These are phyloP conservation scores for Candida parachauliodes DNA, from an alignment of 805 yeast species.

Conservation along the genomic window DNA sequence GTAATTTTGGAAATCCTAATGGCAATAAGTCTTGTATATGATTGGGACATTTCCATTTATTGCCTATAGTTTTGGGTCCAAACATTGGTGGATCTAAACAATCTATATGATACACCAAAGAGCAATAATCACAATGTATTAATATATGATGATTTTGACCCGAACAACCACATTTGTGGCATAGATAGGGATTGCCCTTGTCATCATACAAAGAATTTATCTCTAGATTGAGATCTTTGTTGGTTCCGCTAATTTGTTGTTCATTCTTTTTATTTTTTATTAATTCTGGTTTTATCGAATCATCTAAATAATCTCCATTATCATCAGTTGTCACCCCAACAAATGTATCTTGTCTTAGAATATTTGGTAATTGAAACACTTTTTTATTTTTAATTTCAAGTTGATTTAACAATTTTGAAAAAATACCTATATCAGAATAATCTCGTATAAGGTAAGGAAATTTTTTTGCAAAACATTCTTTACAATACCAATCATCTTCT, in stretches of 20 bases:
- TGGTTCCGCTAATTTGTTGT: constrained; percentile 32
- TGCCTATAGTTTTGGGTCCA: constrained; percentile 66
- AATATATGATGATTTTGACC: constrained; percentile 58
- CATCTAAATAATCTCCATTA: constrained; percentile 68
- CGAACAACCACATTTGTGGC: constrained; percentile 73
- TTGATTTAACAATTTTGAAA: constrained; percentile 63
- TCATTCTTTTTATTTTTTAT: constrained; percentile 33
- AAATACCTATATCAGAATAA: constrained; percentile 45
- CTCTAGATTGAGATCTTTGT: constrained; percentile 50
- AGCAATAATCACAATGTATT: constrained; percentile 79
- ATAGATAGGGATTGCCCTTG: constrained; percentile 63
- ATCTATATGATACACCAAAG: constrained; percentile 83
- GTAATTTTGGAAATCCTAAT: constrained; percentile 28
- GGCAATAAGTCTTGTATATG: constrained; percentile 59
- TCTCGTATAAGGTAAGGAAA: constrained; percentile 18
- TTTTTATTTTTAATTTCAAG: constrained; percentile 48
- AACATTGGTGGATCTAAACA: constrained; percentile 77
- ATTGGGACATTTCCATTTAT: constrained; percentile 89
- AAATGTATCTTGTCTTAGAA: constrained; percentile 61
- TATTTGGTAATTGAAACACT: constrained; percentile 55
- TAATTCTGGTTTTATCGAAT: constrained; percentile 44
- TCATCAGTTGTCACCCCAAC: constrained; percentile 66
- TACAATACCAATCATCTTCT: constrained; percentile 87
- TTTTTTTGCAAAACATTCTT: constrained; percentile 57
- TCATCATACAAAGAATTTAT: constrained; percentile 65